phyloP scores from a whole-genome alignment of 164 flowering plant species.

The Berberis vulgaris region DNA sequence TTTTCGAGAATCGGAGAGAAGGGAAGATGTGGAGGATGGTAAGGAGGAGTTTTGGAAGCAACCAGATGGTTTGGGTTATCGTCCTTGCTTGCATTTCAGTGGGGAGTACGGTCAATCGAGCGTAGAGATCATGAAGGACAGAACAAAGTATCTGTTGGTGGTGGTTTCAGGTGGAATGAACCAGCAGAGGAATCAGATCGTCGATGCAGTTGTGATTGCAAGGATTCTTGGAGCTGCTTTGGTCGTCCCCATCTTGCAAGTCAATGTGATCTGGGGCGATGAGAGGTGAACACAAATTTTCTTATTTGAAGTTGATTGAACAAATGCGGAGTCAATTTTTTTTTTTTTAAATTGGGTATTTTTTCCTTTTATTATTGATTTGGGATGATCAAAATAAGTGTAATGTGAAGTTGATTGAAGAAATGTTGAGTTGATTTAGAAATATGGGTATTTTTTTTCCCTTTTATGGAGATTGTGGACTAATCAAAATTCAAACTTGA shows the following conservation, averaged over 20 bases:
- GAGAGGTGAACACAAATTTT: conserved; percentile 50
- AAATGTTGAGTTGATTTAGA: not conserved
- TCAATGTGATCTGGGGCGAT: conserved; percentile 92
- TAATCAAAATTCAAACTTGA: not conserved
- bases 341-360: not conserved
- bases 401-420: no score
- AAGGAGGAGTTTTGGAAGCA: conserved; percentile 66
- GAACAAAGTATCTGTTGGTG: conserved; percentile 70
- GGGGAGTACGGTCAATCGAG: conserved; percentile 36
- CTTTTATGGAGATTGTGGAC: no score
- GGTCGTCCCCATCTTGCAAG: conserved; percentile 89
- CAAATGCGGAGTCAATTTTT: no score
- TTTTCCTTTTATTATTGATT: not conserved
- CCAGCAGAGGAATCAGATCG: conserved; percentile 97
- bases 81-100: conserved; percentile 65
- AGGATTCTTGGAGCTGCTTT: conserved; percentile 90
- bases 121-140: conserved; percentile 34
- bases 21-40: conserved; percentile 4
- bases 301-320: no score
- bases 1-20: conserved; percentile 6
- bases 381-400: not conserved
- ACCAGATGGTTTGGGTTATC: conserved; percentile 77
- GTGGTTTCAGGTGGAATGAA: conserved; percentile 96
- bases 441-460: no score
- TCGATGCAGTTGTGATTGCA: conserved; percentile 96